Percentiles rank a stretch among this genome's conserved stretches.
Evolutionary conservation across 1,284 basidiomycete genomes (phyloP).

Genomic region (Ganoderma lingzhi): DNA sequence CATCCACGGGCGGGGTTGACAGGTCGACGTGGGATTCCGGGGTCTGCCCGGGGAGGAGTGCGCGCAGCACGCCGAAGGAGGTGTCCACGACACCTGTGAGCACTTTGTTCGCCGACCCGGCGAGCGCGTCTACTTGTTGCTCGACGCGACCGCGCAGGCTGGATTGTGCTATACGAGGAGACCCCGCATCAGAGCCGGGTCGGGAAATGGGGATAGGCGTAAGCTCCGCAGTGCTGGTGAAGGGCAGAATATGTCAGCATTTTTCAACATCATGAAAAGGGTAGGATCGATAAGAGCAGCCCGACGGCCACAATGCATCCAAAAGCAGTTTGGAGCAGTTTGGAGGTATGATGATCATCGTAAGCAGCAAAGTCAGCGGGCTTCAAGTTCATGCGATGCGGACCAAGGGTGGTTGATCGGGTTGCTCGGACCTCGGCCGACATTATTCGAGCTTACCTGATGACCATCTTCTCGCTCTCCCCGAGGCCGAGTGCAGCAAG

Average conservation of each 20-base stretch:
- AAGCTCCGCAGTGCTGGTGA: conserved; percentile 72
- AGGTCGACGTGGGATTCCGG: conserved; percentile 40
- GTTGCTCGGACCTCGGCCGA: neutral
- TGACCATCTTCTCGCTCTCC: conserved; percentile 66
- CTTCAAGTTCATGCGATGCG: neutral
- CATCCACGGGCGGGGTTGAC: conserved; percentile 35
- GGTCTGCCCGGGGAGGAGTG: conserved; percentile 55
- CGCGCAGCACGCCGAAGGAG: conserved; percentile 81
- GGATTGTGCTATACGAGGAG: conserved; percentile 47
- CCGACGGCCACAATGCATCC: neutral
- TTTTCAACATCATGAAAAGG: conserved; percentile 4
- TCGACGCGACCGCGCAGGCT: conserved; percentile 79
- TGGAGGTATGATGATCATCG: neutral
- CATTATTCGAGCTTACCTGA: conserved; percentile 51
- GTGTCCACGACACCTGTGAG: conserved; percentile 87
- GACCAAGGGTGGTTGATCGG: neutral
- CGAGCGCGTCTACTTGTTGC: conserved; percentile 84
- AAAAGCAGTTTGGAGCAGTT: too few species aligned
- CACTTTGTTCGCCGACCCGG: conserved; percentile 87
- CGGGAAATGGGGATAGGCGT: conserved; percentile 74
- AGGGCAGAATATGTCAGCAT: conserved; percentile 13
- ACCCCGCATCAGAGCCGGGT: conserved; percentile 39
- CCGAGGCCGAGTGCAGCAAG: conserved; percentile 82
- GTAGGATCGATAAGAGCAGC: neutral
- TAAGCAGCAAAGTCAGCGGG: neutral